Evolutionary conservation across 164 flowering plant species (phyloP).

Genomic region (Dillenia turbinata): DNA sequence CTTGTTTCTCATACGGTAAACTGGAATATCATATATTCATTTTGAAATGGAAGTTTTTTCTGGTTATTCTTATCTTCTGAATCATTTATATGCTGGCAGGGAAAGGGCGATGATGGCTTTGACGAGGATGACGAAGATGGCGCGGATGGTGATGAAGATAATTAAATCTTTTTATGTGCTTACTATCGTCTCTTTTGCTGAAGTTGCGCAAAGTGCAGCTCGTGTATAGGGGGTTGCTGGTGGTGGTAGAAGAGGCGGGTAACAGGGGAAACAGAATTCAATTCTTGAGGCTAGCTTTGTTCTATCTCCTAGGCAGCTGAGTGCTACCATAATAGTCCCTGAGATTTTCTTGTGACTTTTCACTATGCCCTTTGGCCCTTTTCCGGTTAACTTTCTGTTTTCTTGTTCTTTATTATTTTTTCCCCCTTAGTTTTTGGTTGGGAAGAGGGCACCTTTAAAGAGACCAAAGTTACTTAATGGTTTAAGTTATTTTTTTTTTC

Average conservation of each 20-base stretch:
- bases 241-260: slow-evolving; percentile 13
- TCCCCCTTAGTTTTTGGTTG: too few species aligned
- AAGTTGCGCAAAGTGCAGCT: slow-evolving; percentile 12
- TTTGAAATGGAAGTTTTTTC: neutral
- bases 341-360: too few species aligned
- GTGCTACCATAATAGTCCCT: neutral
- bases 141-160: slow-evolving; percentile 31
- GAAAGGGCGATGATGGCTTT: slow-evolving; percentile 33
- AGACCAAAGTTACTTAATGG: too few species aligned
- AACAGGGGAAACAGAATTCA: neutral
- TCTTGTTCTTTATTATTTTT: too few species aligned
- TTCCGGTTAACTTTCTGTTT: too few species aligned
- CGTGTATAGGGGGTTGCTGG: slow-evolving; percentile 19
- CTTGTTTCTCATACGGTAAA: neutral
- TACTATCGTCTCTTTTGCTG: neutral
- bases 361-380: too few species aligned
- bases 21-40: neutral
- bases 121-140: slow-evolving; percentile 47
- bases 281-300: neutral
- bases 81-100: slow-evolving; percentile 16
- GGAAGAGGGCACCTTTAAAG: too few species aligned
- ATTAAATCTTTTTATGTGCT: slow-evolving; percentile 2
- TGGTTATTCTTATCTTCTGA: neutral
- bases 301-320: slow-evolving; percentile 7
- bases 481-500: too few species aligned